Base-by-base conservation (phyloP, 139 green algal genomes). In the Edaphochlamys debaryana region DNA sequence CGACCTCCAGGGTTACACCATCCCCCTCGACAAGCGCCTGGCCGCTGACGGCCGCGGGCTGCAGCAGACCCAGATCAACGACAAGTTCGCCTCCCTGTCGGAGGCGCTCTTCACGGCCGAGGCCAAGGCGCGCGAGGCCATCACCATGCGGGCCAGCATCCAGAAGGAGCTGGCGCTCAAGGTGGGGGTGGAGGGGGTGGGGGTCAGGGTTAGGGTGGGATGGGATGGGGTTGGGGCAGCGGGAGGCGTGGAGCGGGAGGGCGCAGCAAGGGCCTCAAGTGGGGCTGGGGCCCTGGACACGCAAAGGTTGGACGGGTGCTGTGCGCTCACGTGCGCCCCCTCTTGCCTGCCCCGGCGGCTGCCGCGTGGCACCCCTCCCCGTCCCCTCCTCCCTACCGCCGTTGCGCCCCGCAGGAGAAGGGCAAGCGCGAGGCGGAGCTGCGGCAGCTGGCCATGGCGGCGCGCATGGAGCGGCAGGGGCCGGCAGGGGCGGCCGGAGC, bases 11-110 rank as follows among this genome's bases (percentile, higher is more conserved):
- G 97, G 97, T 75, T 99, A 99, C 93, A 99, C 97, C 56, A 99
- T 99, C 84, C 97, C 97, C 19, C 90, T 99, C 89, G 97, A 99
- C 92, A 99, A 99, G 93, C 93, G 97, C 37, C 91, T 99, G 74
- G 97, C 97, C 8, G 97, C 97, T 3, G 97, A 99, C 87, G 97
- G 97, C 3, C 93, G 97, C 58, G 96, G 97, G 1, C 87, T 99
- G 87, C 95, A 99, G 89, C 94, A 98, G 87, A 94, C 96, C 27
- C 88, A 94, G 73, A 98, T 99, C 87, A 99, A 97, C 88, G 96
- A 99, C 92, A 96, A 98, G 79, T 98, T 98, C 86, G 93, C 94
- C 69, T 89, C 79, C 94, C 95, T 91, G 87, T 90, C 38, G 66
- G 77, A 83, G 77, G 93, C 97, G 45, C 92, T 99, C 73, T 98